phyloP scores from a whole-genome alignment of 2,329 filamentous ascomycete genomes.

The Blumeria graminis region DNA sequence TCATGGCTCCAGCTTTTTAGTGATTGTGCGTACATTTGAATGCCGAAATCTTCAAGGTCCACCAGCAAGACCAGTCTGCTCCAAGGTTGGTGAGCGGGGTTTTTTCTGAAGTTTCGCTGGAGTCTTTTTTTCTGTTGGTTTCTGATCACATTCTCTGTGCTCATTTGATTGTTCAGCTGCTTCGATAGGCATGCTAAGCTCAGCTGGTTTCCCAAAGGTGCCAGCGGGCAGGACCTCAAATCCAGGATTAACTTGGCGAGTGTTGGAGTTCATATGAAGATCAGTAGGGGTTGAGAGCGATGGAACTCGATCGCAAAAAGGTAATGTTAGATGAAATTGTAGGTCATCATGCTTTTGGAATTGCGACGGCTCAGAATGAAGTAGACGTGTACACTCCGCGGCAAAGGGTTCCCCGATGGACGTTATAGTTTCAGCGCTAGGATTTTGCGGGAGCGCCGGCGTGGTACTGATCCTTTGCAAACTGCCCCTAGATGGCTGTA shows the following conservation, averaged over 20 bases:
- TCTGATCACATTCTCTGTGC: conserved; percentile 4
- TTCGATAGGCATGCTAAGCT: conserved; percentile 1
- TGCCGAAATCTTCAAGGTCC: neutral
- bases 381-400: too few relatives aligned
- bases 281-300: conserved; percentile 18
- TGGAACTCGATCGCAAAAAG: neutral
- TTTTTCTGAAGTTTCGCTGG: conserved; percentile 21
- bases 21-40: too few relatives aligned
- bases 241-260: conserved; percentile 17
- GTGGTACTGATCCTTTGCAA: neutral
- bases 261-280: conserved; percentile 16
- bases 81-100: conserved; percentile 8
- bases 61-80: neutral
- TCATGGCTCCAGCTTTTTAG: too few relatives aligned
- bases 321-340: neutral
- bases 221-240: conserved; percentile 20
- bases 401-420: too few relatives aligned
- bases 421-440: too few relatives aligned
- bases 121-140: conserved; percentile 12
- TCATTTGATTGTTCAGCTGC: conserved; percentile 3
- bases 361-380: neutral
- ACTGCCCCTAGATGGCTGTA: neutral
- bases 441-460: neutral
- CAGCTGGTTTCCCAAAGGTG: conserved; percentile 13
- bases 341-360: neutral